Evolutionary conservation across 495 filamentous ascomycete genomes (phyloP).

Genomic region (Cenococcum geophilum): DNA sequence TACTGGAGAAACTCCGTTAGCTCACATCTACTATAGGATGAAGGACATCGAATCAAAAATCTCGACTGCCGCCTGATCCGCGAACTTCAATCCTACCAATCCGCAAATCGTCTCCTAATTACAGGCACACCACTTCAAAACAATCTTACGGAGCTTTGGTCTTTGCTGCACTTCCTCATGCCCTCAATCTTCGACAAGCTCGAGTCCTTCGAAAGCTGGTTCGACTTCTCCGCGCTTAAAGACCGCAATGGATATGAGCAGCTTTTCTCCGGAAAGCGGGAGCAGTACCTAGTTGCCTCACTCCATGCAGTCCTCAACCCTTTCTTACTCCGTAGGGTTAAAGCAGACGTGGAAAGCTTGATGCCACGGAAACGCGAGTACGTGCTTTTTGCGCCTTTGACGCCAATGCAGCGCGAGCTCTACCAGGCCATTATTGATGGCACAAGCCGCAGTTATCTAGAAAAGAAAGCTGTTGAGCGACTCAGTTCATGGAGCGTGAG

Average conservation of each 20-base stretch:
- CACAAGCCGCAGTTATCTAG: conserved; percentile 71
- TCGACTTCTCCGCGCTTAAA: conserved; percentile 86
- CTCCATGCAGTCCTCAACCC: conserved; percentile 91
- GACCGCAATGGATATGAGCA: conserved; percentile 64
- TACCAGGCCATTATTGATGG: conserved; percentile 81
- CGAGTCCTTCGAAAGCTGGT: conserved; percentile 87
- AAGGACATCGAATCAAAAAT: conserved; percentile 96
- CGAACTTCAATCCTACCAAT: conserved; percentile 78
- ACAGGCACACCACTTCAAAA: conserved; percentile 96
- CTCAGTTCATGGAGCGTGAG: conserved; percentile 40
- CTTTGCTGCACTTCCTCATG: conserved; percentile 85
- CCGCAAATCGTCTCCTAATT: conserved; percentile 83
- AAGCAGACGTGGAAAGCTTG: conserved; percentile 82
- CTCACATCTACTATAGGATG: conserved; percentile 52
- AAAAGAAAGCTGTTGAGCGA: conserved; percentile 74
- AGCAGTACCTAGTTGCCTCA: conserved; percentile 75
- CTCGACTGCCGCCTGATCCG: conserved; percentile 87
- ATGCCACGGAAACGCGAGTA: conserved; percentile 97
- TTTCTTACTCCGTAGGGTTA: conserved; percentile 79
- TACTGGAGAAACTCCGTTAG: neutral
- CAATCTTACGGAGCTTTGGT: conserved; percentile 93
- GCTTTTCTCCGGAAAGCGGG: conserved; percentile 69
- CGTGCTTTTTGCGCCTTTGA: conserved; percentile 85
- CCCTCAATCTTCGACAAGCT: conserved; percentile 88
- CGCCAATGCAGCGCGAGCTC: conserved; percentile 77